A percentile compares a stretch with the other conserved stretches of the same genome.
phyloP scores from a whole-genome alignment of 2,329 filamentous ascomycete species.

The Diplodia mutila region DNA sequence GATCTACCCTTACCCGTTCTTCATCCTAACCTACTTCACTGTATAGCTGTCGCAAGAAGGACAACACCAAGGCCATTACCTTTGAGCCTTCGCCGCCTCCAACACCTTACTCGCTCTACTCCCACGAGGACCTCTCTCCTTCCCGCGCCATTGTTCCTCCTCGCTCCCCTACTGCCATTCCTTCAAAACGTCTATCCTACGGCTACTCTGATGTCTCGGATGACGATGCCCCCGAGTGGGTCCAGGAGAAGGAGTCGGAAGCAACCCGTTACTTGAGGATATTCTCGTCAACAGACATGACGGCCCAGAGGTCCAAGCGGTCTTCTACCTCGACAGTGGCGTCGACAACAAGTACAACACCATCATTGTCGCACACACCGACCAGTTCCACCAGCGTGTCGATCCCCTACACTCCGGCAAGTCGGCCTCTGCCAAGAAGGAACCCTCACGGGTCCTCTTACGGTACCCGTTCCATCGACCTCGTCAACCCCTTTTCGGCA shows the following conservation, averaged over 20 bases:
- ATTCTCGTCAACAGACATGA: conserved; percentile 39
- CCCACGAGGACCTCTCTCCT: conserved; percentile 43
- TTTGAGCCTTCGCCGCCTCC: conserved; percentile 41
- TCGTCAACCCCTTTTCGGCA: conserved; percentile 47
- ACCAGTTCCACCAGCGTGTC: conserved; percentile 51
- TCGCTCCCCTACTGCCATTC: conserved; percentile 50
- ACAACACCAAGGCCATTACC: conserved; percentile 44
- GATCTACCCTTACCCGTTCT: conserved; percentile 9
- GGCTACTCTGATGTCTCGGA: conserved; percentile 50
- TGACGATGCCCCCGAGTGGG: conserved; percentile 35
- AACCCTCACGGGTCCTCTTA: conserved; percentile 46
- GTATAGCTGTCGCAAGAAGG: conserved; percentile 52
- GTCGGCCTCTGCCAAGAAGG: conserved; percentile 44
- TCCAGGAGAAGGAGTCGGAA: conserved; percentile 43
- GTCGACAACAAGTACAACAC: conserved; percentile 43
- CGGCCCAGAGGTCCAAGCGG: conserved; percentile 28
- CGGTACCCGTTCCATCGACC: conserved; percentile 48
- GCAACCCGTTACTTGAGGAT: conserved; percentile 48
- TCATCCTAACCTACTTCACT: conserved; percentile 13
- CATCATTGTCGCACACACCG: conserved; percentile 53
- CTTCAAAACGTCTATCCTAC: conserved; percentile 44
- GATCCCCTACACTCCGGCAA: conserved; percentile 45
- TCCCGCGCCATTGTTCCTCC: conserved; percentile 51
- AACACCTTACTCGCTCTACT: conserved; percentile 43
- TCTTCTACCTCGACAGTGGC: conserved; percentile 38